These are phyloP conservation scores for Monosporascus ibericus DNA, from an alignment of 2,329 filamentous ascomycete species.

Conservation along the genomic window DNA sequence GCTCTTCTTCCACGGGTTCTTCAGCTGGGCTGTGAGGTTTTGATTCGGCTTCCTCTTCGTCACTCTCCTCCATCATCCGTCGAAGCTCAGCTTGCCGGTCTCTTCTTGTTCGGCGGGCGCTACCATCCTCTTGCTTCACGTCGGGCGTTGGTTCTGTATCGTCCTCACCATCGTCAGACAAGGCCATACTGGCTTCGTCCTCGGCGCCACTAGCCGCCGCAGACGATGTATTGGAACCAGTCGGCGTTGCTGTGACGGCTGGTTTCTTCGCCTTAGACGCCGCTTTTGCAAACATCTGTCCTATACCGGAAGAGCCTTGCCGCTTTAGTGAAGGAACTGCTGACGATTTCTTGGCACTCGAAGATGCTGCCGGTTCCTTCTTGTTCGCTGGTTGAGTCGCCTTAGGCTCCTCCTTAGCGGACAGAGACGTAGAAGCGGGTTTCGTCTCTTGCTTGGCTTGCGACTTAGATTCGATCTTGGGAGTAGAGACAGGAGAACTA, in stretches of 20 bases:
- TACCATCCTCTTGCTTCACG: conserved; percentile 14
- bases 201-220: conserved; percentile 10
- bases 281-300: conserved; percentile 28
- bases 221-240: conserved; percentile 6
- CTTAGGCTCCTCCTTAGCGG: conserved; percentile 32
- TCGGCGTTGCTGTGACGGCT: conserved; percentile 5
- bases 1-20: conserved; percentile 22
- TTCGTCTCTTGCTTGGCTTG: conserved; percentile 31
- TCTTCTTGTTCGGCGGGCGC: conserved; percentile 16
- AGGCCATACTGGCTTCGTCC: conserved; percentile 16
- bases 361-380: conserved; percentile 22
- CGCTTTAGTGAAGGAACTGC: conserved; percentile 43
- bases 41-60: conserved; percentile 20
- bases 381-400: conserved; percentile 17
- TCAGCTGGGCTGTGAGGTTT: conserved; percentile 17
- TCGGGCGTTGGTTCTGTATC: conserved; percentile 19
- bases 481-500: conserved; percentile 19
- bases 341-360: conserved; percentile 34
- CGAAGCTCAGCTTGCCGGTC: conserved; percentile 23
- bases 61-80: conserved; percentile 30
- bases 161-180: conserved; percentile 29
- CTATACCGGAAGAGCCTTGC: conserved; percentile 26
- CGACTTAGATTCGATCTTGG: conserved; percentile 16
- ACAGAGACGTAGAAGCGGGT: conserved; percentile 4
- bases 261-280: conserved; percentile 27